Evolutionary conservation across 1,284 basidiomycete species (phyloP).

Genomic region (Sporisorium sorghi): DNA sequence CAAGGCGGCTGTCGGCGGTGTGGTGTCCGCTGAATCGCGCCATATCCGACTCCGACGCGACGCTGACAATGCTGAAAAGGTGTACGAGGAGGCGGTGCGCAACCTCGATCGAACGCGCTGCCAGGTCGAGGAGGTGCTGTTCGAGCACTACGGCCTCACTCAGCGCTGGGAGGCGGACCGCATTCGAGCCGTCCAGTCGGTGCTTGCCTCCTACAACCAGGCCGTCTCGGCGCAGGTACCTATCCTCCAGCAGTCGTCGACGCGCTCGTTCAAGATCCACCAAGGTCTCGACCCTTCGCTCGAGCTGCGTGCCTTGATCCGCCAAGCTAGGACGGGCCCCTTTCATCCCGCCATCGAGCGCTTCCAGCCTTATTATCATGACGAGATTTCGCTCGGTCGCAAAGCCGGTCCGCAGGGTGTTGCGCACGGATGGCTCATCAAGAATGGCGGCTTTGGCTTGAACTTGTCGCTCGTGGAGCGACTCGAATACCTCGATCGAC

Average conservation of each 20-base stretch:
- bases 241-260: conserved; percentile 34
- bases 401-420: conserved; percentile 31
- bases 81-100: conserved; percentile 58
- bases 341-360: conserved; percentile 62
- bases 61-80: conserved; percentile 59
- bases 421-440: conserved; percentile 41
- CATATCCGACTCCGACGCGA: conserved; percentile 63
- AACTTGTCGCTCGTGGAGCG: conserved; percentile 55
- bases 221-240: conserved; percentile 34
- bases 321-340: conserved; percentile 55
- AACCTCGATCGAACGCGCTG: conserved; percentile 61
- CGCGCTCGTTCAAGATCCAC: conserved; percentile 34
- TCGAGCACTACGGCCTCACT: conserved; percentile 59
- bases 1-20: conserved; percentile 59
- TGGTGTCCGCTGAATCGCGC: conserved; percentile 56
- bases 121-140: conserved; percentile 59
- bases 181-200: conserved; percentile 58
- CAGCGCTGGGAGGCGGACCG: conserved; percentile 65
- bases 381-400: conserved; percentile 55
- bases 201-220: conserved; percentile 51
- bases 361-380: conserved; percentile 67
- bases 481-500: conserved; percentile 48
- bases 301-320: conserved; percentile 53
- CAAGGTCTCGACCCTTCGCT: conserved; percentile 34
- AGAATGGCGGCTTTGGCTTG: conserved; percentile 65